Conservation (phyloP, 192 early-diverging fungal genomes). For the Podila epicladia region DNA sequence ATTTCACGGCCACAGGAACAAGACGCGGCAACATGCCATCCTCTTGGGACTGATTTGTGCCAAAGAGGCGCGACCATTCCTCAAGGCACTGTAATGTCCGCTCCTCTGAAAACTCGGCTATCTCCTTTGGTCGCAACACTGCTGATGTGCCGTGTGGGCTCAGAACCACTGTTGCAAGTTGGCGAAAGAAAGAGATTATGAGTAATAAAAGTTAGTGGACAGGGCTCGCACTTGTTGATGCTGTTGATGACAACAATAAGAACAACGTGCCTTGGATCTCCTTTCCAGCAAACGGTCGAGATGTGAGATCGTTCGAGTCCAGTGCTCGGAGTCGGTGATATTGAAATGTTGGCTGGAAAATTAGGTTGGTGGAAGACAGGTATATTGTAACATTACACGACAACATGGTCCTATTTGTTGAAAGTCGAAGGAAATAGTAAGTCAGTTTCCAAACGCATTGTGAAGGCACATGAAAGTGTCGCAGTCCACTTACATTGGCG, state of each 20-base stretch:
- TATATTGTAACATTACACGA: conserved; percentile 45
- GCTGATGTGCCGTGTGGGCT: conserved; percentile 46
- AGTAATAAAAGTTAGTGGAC: too few species aligned
- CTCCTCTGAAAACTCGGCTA: conserved; percentile 32
- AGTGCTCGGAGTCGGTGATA: conserved; percentile 40
- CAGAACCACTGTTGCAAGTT: conserved; percentile 17
- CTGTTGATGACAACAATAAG: neutral
- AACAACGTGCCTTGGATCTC: conserved; percentile 23
- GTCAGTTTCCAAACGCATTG: too few species aligned
- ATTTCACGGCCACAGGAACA: conserved; percentile 24
- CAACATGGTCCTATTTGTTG: conserved; percentile 34
- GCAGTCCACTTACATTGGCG: conserved; percentile 25
- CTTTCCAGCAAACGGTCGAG: conserved; percentile 3
- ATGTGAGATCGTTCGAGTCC: conserved; percentile 19
- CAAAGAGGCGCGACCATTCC: conserved; percentile 29
- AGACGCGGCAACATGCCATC: conserved; percentile 22
- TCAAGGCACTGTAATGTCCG: conserved; percentile 29
- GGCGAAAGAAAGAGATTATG: neutral
- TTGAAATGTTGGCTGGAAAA: conserved; percentile 47
- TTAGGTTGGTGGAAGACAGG: conserved; percentile 31
- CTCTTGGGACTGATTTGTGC: conserved; percentile 11
- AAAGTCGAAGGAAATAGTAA: too few species aligned
- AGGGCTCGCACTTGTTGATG: too few species aligned
- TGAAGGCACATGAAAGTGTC: neutral
- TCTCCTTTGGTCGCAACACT: conserved; percentile 11